Percentiles rank a stretch among this genome's conserved stretches.
These are phyloP conservation scores for Rhodotorula mucilaginosa DNA, from an alignment of 1,284 basidiomycete species.

Conservation along the genomic window DNA sequence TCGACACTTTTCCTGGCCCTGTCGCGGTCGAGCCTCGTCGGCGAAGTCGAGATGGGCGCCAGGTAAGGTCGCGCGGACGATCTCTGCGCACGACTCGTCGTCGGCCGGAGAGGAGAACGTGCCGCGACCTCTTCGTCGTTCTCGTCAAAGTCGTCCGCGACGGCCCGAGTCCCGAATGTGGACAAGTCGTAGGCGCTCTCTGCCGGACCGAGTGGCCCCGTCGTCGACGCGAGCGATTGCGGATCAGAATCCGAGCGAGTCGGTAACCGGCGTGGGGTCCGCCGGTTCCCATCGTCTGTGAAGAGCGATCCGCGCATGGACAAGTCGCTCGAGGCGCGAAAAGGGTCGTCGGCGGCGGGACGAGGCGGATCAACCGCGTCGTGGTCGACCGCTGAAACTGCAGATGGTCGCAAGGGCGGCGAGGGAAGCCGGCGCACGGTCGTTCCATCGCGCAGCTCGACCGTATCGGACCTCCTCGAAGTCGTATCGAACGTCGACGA, in stretches of 20 bases:
- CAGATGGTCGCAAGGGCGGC: not conserved
- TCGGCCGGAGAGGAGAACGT: constrained; percentile 26
- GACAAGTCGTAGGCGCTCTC: not conserved
- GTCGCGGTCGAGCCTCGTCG: not conserved
- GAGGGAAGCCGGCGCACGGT: not conserved
- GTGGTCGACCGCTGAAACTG: not conserved
- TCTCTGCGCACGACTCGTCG: not conserved
- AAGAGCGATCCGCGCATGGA: not conserved
- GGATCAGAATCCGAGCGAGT: constrained; percentile 18
- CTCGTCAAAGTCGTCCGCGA: not conserved
- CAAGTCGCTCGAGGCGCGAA: not conserved
- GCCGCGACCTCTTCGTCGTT: constrained; percentile 16
- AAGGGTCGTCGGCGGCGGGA: not conserved
- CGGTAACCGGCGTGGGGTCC: not conserved
- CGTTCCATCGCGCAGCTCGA: not conserved
- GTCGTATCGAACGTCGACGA: not conserved
- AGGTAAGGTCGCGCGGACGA: not conserved
- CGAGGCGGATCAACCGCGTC: too few relatives aligned
- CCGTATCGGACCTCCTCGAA: not conserved
- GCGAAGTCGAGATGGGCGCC: not conserved
- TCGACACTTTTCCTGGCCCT: not conserved
- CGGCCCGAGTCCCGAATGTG: not conserved
- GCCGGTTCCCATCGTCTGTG: not conserved
- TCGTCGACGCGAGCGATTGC: not conserved
- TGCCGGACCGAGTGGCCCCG: not conserved